Conservation (phyloP, 805 yeast genomes). For the Candida boleticola region DNA sequence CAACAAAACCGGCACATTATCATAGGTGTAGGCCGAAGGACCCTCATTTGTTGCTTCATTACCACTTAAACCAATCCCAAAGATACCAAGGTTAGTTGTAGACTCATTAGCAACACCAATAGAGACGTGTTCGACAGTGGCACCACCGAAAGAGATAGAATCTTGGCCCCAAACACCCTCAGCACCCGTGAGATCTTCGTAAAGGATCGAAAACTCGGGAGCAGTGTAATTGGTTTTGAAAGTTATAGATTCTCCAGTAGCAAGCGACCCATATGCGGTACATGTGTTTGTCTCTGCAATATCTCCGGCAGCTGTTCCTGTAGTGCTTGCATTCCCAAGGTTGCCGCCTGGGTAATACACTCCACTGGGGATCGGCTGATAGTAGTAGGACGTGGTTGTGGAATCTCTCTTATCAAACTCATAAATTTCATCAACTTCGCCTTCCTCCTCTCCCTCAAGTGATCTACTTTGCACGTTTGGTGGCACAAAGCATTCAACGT, state of each 20-base stretch:
- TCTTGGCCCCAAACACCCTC: slow-evolving; percentile 64
- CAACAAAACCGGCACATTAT: slow-evolving; percentile 37
- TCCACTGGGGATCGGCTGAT: too few relatives aligned
- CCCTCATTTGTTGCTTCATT: slow-evolving; percentile 54
- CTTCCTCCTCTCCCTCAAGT: too few relatives aligned
- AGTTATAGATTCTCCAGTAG: slow-evolving; percentile 35
- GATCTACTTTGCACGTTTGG: too few relatives aligned
- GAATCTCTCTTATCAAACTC: too few relatives aligned
- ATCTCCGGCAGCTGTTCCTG: slow-evolving; percentile 6
- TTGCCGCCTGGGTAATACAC: too few relatives aligned
- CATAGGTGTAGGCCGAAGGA: slow-evolving; percentile 21
- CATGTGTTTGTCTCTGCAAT: slow-evolving; percentile 32
- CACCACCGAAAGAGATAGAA: slow-evolving; percentile 49
- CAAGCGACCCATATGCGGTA: slow-evolving; percentile 47
- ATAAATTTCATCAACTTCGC: too few relatives aligned
- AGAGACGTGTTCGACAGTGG: slow-evolving; percentile 49
- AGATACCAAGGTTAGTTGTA: slow-evolving; percentile 64
- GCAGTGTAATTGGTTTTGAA: slow-evolving; percentile 42
- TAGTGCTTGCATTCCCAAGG: neutral
- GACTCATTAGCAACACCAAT: slow-evolving; percentile 74
- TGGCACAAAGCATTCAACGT: slow-evolving; percentile 18
- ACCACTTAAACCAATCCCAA: slow-evolving; percentile 70
- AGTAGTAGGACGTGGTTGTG: too few relatives aligned
- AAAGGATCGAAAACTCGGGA: slow-evolving; percentile 38
- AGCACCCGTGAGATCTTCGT: slow-evolving; percentile 50